Evolutionary conservation across 495 filamentous ascomycete genomes (phyloP).

Genomic region (Lasiosphaeris hirsuta): DNA sequence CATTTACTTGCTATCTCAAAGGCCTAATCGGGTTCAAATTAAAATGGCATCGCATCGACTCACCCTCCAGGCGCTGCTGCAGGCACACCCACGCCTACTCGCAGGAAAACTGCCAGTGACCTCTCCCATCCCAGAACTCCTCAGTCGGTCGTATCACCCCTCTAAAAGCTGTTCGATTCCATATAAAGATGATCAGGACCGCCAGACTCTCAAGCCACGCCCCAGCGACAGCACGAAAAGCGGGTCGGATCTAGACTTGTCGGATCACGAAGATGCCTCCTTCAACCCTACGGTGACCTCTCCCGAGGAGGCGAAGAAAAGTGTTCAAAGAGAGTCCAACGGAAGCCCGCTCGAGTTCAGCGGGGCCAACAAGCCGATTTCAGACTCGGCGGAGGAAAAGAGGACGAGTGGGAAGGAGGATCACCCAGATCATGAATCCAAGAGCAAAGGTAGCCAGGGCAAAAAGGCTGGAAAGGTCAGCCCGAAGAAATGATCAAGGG

Average conservation of each 20-base stretch:
- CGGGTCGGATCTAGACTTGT: conserved; percentile 37
- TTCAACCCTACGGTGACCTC: conserved; percentile 39
- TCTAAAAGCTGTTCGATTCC: conserved; percentile 2
- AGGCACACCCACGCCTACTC: not conserved
- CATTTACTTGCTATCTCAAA: too few relatives aligned
- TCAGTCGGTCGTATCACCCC: not conserved
- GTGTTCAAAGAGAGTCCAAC: conserved; percentile 24
- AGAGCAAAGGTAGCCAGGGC: too few relatives aligned
- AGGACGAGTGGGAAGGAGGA: not conserved
- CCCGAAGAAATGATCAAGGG: too few relatives aligned
- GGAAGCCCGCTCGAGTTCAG: conserved; percentile 38
- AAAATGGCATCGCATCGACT: conserved; percentile 4
- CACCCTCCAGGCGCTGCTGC: not conserved
- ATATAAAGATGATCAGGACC: conserved; percentile 42
- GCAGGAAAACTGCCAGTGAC: not conserved
- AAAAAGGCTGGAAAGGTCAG: too few relatives aligned
- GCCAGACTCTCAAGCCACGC: conserved; percentile 39
- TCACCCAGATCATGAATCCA: too few relatives aligned
- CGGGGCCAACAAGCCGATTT: conserved; percentile 36
- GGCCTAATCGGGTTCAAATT: not conserved
- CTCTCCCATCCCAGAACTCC: not conserved
- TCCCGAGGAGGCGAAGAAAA: conserved; percentile 33
- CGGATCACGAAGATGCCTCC: conserved; percentile 36
- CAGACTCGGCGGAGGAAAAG: not conserved
- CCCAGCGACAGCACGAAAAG: conserved; percentile 35